Evolutionary conservation across 495 filamentous ascomycete genomes (phyloP), one percentile per base, ranked within the genome.

Genomic region (Xylaria sp.): DNA sequence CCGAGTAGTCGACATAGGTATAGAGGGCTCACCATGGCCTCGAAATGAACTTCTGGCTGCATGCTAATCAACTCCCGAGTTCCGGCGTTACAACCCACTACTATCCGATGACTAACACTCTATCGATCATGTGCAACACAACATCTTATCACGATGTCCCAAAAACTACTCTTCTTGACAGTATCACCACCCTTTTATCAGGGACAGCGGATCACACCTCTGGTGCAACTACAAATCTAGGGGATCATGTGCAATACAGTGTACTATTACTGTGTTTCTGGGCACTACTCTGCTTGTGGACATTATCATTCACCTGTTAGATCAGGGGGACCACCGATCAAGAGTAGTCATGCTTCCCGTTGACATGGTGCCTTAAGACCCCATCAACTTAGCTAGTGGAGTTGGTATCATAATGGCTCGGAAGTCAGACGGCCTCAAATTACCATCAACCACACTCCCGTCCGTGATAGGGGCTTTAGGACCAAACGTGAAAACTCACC

Each of bases 161-260:
- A 53, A 11, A 12, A 21, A 53, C 50, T 29, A 14, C 50, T 53
- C 50, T 15, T 15, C 24, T 53, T 12, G 21, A 26, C 9, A 24
- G 14, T 21, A 26, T 53, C 50, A 53, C 50, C 11, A 53, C 24
- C 3, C 9, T 53, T 52, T 24, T 26, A 11, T 35, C 5, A 59
- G 3, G 8, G 19, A 15, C 19, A 59, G 17, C 31, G 26, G 15
- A n/a, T 8, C 26, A 59, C 55, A 37, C 33, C 15, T 59, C 2
- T 37, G 8, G 19, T n/a, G 29, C 15, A 37, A 59, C 33, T 19
- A 8, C 31, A 0, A 21, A 59, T 59, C 55, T 11, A 35, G 55
- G 15, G 33, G 55, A 35, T 59, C 55, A 59, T 59, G 55, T 35
- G 55, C 19, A 37, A 29, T 59, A 59, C 29, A 35, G 55, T 31